Conservation (phyloP, 2,329 filamentous ascomycete species). For the Tolypocladium tropicale region DNA sequence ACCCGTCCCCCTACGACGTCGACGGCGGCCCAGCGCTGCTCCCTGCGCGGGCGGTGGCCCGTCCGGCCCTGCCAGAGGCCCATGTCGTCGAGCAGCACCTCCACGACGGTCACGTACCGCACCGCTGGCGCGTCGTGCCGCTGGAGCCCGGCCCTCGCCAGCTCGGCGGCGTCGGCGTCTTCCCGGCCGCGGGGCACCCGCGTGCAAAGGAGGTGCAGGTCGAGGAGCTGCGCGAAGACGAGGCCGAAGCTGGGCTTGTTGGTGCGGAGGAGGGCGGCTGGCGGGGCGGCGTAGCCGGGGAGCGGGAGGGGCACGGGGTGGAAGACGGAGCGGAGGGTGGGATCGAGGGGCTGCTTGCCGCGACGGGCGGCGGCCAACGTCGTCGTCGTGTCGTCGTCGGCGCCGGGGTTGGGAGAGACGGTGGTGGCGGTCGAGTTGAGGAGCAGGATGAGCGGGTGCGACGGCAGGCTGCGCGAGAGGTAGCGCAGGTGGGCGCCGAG, state of each 20-base stretch:
- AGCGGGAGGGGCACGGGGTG: constrained; percentile 18
- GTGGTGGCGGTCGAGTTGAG: constrained; percentile 37
- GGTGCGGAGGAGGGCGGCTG: constrained; percentile 13
- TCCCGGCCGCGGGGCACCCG: constrained; percentile 26
- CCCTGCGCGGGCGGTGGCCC: constrained; percentile 23
- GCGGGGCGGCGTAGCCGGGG: constrained; percentile 8
- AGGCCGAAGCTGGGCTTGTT: constrained; percentile 43
- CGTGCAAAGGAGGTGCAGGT: constrained; percentile 43
- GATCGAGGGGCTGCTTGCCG: constrained; percentile 17
- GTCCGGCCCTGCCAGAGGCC: constrained; percentile 31
- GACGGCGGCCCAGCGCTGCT: constrained; percentile 44
- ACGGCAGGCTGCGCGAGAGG: constrained; percentile 29
- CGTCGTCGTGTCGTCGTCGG: constrained; percentile 1
- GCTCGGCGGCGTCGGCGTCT: constrained; percentile 24
- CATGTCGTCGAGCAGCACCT: constrained; percentile 41
- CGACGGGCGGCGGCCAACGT: not conserved
- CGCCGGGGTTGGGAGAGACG: constrained; percentile 1
- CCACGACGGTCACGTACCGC: constrained; percentile 31
- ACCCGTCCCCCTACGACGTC: constrained; percentile 29
- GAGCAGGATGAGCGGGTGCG: constrained; percentile 39
- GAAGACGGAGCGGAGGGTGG: constrained; percentile 41
- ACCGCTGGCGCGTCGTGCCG: not conserved
- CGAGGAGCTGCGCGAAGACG: constrained; percentile 43
- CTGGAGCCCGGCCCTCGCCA: not conserved
- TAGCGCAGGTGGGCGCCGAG: constrained; percentile 36